A percentile compares a stretch with the other conserved stretches of the same genome.
Conservation (phyloP, 163 green algal genomes). For the Chloromonas sp. region DNA sequence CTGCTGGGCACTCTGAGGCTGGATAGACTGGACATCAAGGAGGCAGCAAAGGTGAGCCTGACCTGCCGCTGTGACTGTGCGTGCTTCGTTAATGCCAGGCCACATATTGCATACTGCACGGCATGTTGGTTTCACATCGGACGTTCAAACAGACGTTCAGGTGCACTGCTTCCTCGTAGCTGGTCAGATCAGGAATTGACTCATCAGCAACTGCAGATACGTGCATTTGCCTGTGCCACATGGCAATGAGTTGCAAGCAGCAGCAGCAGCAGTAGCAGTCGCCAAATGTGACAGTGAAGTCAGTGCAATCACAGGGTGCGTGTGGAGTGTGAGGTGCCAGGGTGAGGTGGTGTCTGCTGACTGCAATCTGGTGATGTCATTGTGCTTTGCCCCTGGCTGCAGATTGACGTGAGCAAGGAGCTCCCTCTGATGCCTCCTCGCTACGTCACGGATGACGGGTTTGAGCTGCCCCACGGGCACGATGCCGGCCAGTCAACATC, state of each 20-base stretch:
- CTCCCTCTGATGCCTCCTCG: background rate
- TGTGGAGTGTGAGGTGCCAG: too few relatives aligned
- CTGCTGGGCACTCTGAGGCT: conserved; percentile 72
- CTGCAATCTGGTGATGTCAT: background rate
- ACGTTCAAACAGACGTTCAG: too few relatives aligned
- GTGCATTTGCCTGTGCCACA: too few relatives aligned
- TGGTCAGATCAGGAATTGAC: background rate
- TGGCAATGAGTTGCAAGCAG: background rate
- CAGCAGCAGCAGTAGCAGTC: background rate
- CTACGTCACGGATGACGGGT: background rate
- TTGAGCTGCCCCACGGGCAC: too few relatives aligned
- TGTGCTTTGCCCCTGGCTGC: background rate
- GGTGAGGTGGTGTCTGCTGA: too few relatives aligned
- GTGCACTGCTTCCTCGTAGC: too few relatives aligned
- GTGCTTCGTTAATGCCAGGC: background rate
- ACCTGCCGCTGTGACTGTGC: too few relatives aligned
- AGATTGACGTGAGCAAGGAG: background rate
- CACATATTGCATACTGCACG: background rate
- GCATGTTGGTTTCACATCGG: background rate
- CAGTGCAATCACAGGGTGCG: too few relatives aligned
- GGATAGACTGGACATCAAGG: conserved; percentile 40
- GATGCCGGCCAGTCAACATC: background rate
- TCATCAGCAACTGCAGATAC: background rate
- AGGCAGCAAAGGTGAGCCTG: conserved; percentile 20
- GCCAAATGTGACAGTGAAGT: background rate